Evolutionary conservation across 2,329 filamentous ascomycete genomes (phyloP), one percentile per base, ranked within the genome.

Genomic region (Claviceps sp.): DNA sequence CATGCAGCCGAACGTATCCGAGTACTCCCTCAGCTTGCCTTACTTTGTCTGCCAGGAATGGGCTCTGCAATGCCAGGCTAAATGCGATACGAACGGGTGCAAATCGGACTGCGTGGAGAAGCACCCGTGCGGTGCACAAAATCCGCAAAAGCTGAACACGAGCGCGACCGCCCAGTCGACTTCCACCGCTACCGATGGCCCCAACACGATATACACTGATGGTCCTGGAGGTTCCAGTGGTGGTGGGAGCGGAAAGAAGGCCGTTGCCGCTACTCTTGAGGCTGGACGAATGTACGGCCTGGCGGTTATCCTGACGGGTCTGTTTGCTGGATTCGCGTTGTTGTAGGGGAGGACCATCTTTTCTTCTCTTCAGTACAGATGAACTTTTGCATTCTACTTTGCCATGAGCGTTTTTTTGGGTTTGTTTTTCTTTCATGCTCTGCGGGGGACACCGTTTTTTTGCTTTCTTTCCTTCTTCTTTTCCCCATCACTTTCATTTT

Each of bases 21-120:
- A 90, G 68, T 93, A 85, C 76, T 84, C 82, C 20, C 75, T 88
- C 59, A 90, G 86, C 1, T 73, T 93, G 26, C 86, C 87, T 37
- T 91, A 81, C 76, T 87, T 82, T 70, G 75, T 82, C 60, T 93
- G 86, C 76, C 75, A 75, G 47, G 75, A 85, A 68, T 88, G 77
- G 75, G 83, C 79, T 60, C 80, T 72, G 64, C 78, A 88, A 67
- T 88, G 85, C 65, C 70, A 89, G 56, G 72, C 88, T 69, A 85
- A 82, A 3, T 91, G 86, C 65, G 86, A 86, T 64, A 86, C 86
- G 40, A 73, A 73, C 59, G 70, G 77, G 62, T 86, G 86, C 14
- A 77, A 67, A 43, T 50, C 53, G 16, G 48, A 55, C 37, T 55
- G 53, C 47, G 38, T 26, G 9, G 37, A 55, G 24, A 52, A 55